Conservation (phyloP, 1,284 basidiomycete species). For the Boletus semigastroideus region DNA sequence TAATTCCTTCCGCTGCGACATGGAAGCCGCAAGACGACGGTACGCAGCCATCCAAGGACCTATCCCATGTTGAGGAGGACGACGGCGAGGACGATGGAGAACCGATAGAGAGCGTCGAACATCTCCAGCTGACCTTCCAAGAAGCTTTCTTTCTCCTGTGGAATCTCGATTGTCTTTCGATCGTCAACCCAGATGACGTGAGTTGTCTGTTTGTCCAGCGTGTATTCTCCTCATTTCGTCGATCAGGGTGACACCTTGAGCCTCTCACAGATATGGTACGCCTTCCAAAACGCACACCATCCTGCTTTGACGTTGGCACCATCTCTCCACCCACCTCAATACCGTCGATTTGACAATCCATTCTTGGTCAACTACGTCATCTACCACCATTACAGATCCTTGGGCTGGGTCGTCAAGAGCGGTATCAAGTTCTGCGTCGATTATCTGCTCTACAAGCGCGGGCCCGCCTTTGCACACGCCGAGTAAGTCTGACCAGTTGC, state of each 20-base stretch:
- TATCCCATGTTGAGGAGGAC: slow-evolving; percentile 18
- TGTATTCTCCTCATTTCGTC: background rate
- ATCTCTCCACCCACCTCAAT: slow-evolving; percentile 32
- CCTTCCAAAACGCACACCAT: slow-evolving; percentile 50
- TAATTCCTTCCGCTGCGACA: slow-evolving; percentile 75
- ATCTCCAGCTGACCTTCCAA: slow-evolving; percentile 87
- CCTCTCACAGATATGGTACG: slow-evolving; percentile 56
- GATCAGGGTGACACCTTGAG: slow-evolving; percentile 51
- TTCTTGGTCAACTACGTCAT: slow-evolving; percentile 89
- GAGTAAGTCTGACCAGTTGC: slow-evolving; percentile 58
- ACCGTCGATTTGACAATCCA: slow-evolving; percentile 78
- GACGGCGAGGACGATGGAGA: slow-evolving; percentile 45
- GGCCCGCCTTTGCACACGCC: slow-evolving; percentile 94
- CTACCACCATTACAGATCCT: slow-evolving; percentile 94
- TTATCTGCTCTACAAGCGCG: slow-evolving; percentile 91
- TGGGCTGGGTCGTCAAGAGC: slow-evolving; percentile 97
- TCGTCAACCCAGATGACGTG: slow-evolving; percentile 68
- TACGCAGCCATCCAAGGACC: slow-evolving; percentile 3
- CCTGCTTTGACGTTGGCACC: slow-evolving; percentile 35
- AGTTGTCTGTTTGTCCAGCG: slow-evolving; percentile 16
- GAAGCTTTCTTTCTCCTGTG: slow-evolving; percentile 93
- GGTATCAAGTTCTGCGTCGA: slow-evolving; percentile 99
- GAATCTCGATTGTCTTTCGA: slow-evolving; percentile 81
- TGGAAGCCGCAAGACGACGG: slow-evolving; percentile 54
- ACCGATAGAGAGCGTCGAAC: slow-evolving; percentile 74